Evolutionary conservation across 768 basidiomycete species (phyloP).

Genomic region (Glaciozyma martinii): DNA sequence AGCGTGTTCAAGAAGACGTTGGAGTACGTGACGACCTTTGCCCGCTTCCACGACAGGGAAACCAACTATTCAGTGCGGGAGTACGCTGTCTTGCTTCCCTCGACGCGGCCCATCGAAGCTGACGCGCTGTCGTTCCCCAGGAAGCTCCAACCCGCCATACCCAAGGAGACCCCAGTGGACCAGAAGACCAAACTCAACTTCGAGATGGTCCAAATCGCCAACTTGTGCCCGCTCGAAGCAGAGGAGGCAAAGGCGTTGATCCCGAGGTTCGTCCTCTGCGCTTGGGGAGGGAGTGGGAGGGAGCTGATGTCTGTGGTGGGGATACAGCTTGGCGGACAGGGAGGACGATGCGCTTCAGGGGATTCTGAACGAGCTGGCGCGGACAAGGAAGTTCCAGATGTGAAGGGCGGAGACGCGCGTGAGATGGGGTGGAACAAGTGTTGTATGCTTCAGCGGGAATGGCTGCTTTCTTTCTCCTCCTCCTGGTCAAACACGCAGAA

Average conservation of each 20-base stretch:
- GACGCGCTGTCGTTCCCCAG: too few relatives aligned
- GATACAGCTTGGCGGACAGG: constrained; percentile 64
- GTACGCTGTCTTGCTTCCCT: constrained; percentile 44
- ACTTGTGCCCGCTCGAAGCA: constrained; percentile 73
- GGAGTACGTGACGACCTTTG: constrained; percentile 83
- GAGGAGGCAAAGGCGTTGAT: constrained; percentile 88
- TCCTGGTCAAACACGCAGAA: too few relatives aligned
- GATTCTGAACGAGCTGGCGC: constrained; percentile 77
- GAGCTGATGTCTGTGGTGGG: too few relatives aligned
- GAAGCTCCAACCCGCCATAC: background rate
- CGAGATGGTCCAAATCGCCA: constrained; percentile 86
- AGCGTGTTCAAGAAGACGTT: constrained; percentile 90
- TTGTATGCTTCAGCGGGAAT: too few relatives aligned
- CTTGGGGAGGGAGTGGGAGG: background rate
- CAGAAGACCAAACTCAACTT: constrained; percentile 41
- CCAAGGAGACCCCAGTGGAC: constrained; percentile 55
- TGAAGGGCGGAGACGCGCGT: too few relatives aligned
- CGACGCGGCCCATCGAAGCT: too few relatives aligned
- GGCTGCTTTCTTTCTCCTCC: too few relatives aligned
- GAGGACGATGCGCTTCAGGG: constrained; percentile 79
- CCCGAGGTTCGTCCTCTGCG: constrained; percentile 55
- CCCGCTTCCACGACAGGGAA: constrained; percentile 78
- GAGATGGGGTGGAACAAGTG: too few relatives aligned
- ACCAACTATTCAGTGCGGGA: constrained; percentile 75
- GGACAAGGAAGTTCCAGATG: constrained; percentile 74